These are phyloP conservation scores for Gossypium lobatum DNA, from an alignment of 441 rosid species.

Conservation along the genomic window DNA sequence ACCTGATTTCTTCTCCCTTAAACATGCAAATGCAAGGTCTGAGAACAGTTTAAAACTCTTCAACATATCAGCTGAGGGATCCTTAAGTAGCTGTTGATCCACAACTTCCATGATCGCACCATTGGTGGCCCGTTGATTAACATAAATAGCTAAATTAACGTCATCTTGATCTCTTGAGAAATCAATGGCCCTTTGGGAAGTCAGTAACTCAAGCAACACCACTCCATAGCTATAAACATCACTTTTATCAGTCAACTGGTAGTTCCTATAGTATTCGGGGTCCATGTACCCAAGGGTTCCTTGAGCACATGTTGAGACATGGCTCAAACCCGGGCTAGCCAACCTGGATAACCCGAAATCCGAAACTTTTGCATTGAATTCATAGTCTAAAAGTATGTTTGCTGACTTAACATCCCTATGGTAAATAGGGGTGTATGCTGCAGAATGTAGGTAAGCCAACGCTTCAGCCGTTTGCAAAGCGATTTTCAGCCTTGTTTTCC, in stretches of 20 bases:
- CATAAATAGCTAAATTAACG: slow-evolving; percentile 55
- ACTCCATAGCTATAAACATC: slow-evolving; percentile 76
- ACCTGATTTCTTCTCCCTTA: slow-evolving; percentile 50
- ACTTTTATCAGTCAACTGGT: slow-evolving; percentile 57
- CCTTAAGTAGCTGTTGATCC: slow-evolving; percentile 34
- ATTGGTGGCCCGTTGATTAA: slow-evolving; percentile 34
- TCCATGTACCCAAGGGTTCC: slow-evolving; percentile 75
- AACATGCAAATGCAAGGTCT: slow-evolving; percentile 48
- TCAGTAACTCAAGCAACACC: slow-evolving; percentile 54
- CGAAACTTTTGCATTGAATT: slow-evolving; percentile 51
- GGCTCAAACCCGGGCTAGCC: slow-evolving; percentile 53
- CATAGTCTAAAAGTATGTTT: slow-evolving; percentile 54
- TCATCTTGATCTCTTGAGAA: slow-evolving; percentile 50
- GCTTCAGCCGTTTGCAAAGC: slow-evolving; percentile 68
- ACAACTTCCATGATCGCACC: slow-evolving; percentile 42
- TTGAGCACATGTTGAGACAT: slow-evolving; percentile 66
- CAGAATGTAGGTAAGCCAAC: slow-evolving; percentile 60
- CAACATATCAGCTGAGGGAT: slow-evolving; percentile 16
- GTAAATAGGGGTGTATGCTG: slow-evolving; percentile 49
- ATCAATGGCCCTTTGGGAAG: slow-evolving; percentile 60
- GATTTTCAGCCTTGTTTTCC: slow-evolving; percentile 52
- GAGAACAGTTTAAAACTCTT: slow-evolving; percentile 35
- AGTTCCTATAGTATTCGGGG: slow-evolving; percentile 60
- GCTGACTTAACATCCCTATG: slow-evolving; percentile 75
- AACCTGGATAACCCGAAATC: slow-evolving; percentile 73